These are phyloP conservation scores for Aspergillus cristatus DNA, from an alignment of 495 filamentous ascomycete species.

Conservation along the genomic window DNA sequence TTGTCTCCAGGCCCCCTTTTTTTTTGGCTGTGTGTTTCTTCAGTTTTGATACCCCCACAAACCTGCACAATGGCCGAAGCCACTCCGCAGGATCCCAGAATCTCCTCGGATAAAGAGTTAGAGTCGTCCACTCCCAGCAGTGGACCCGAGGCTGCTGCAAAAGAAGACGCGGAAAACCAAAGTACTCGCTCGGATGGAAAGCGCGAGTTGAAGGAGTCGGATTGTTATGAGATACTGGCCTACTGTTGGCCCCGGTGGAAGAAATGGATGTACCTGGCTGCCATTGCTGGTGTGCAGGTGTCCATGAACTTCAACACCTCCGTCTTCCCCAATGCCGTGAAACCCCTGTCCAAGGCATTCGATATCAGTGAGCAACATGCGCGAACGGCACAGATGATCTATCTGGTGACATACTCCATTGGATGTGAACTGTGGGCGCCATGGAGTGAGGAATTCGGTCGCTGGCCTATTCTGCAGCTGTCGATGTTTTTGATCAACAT, in stretches of 20 bases:
- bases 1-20: too few species aligned
- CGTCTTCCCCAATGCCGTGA: slow-evolving; percentile 33
- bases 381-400: slow-evolving; percentile 56
- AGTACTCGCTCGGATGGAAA: slow-evolving; percentile 28
- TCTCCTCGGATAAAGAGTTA: too few species aligned
- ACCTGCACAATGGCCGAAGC: too few species aligned
- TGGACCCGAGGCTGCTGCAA: too few species aligned
- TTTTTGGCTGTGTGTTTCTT: too few species aligned
- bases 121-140: too few species aligned
- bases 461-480: slow-evolving; percentile 60
- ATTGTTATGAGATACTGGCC: slow-evolving; percentile 55
- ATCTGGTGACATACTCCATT: slow-evolving; percentile 64
- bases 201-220: slow-evolving; percentile 53
- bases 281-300: slow-evolving; percentile 65
- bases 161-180: too few species aligned
- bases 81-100: too few species aligned
- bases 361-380: slow-evolving; percentile 53
- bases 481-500: slow-evolving; percentile 64
- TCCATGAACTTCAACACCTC: slow-evolving; percentile 65
- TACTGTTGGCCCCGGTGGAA: slow-evolving; percentile 54
- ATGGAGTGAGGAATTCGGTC: slow-evolving; percentile 69
- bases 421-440: slow-evolving; percentile 77
- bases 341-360: slow-evolving; percentile 51
- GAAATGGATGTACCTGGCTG: slow-evolving; percentile 64
- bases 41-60: too few species aligned